Conservation (phyloP, 2,329 filamentous ascomycete genomes). For the Paecilomyces sp. region DNA sequence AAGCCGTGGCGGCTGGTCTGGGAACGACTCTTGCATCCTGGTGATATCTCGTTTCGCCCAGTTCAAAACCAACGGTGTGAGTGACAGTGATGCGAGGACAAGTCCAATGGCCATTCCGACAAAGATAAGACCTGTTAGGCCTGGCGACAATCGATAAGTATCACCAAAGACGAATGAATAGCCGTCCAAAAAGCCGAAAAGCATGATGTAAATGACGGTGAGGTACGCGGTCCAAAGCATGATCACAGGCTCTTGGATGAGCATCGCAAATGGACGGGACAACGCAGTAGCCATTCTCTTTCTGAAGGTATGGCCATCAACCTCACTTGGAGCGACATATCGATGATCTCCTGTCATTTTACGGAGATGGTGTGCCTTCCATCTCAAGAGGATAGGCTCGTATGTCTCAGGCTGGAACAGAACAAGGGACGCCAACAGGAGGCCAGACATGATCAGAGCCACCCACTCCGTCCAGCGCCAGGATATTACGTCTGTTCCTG, state of each 20-base stretch:
- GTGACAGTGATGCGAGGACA: too few species aligned
- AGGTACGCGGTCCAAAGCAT: neutral
- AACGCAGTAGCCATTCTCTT: neutral
- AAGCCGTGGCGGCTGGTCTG: neutral
- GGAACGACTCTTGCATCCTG: neutral
- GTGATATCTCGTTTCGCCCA: neutral
- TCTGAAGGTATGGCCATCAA: neutral
- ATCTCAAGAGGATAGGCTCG: constrained; percentile 32
- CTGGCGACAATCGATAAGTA: neutral
- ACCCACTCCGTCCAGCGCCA: constrained; percentile 42
- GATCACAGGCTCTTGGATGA: neutral
- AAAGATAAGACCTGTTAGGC: neutral
- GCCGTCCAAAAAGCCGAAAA: neutral
- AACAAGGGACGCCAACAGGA: constrained; percentile 24
- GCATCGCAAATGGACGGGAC: neutral
- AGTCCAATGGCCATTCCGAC: neutral
- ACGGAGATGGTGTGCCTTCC: constrained; percentile 31
- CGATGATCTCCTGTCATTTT: constrained; percentile 27
- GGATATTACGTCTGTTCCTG: constrained; percentile 17
- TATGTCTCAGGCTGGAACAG: constrained; percentile 43
- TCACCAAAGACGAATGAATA: neutral
- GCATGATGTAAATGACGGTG: neutral
- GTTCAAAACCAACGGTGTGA: neutral
- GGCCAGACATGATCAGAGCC: constrained; percentile 24
- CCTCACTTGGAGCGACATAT: neutral